phyloP scores from a whole-genome alignment of 352 stramenopile genomes.

The Phytophthora multivora region DNA sequence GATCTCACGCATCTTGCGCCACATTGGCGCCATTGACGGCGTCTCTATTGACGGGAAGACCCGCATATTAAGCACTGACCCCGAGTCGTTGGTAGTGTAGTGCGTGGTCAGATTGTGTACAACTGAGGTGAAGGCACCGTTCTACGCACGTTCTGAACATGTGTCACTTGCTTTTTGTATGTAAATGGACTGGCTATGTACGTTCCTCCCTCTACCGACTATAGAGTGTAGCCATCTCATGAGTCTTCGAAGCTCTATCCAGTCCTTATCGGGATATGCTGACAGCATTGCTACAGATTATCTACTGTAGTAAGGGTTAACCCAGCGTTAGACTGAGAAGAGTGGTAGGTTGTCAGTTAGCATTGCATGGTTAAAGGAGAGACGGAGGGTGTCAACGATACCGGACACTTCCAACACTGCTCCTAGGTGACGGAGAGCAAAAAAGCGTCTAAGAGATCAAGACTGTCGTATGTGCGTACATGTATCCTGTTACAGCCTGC shows the following conservation, averaged over 20 bases:
- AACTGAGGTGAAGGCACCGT: conserved; percentile 3
- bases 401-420: conserved; percentile 2
- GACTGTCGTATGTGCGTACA: conserved; percentile 1
- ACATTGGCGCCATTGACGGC: conserved; percentile 46
- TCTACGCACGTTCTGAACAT: conserved; percentile 23
- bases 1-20: conserved; percentile 45
- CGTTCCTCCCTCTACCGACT: conserved; percentile 9
- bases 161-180: conserved; percentile 12
- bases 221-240: conserved; percentile 28
- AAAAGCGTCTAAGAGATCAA: background rate
- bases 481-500: too few species aligned
- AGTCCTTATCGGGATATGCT: too few species aligned
- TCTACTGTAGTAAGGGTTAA: background rate
- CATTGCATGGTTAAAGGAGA: background rate
- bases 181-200: background rate
- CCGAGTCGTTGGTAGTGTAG: too few species aligned
- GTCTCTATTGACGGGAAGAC: conserved; percentile 29
- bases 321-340: background rate
- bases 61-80: conserved; percentile 9
- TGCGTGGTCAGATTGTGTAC: background rate
- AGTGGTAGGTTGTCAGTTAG: background rate
- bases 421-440: conserved; percentile 5
- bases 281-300: too few species aligned
- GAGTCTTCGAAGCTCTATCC: background rate
- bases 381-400: conserved; percentile 2